Evolutionary conservation across 352 stramenopile genomes (phyloP).

Genomic region (Phytophthora tentaculata): DNA sequence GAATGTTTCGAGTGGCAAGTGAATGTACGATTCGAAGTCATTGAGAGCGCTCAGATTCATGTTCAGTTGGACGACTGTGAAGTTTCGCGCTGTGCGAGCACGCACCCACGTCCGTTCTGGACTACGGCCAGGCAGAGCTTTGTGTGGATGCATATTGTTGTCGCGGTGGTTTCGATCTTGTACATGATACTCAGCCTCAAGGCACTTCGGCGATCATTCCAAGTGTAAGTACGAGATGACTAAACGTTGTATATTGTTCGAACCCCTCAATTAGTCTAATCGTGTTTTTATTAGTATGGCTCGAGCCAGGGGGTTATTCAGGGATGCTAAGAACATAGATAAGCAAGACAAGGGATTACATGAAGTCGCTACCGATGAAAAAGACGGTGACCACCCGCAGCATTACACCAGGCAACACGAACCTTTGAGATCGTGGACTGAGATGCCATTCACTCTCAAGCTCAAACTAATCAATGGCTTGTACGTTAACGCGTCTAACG

Average conservation of each 20-base stretch:
- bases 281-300: constrained; percentile 22
- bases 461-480: constrained; percentile 75
- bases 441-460: constrained; percentile 58
- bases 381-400: constrained; percentile 16
- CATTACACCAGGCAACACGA: not conserved
- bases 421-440: constrained; percentile 30
- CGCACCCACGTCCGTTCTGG: constrained; percentile 52
- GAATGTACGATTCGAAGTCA: constrained; percentile 53
- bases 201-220: constrained; percentile 58
- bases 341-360: constrained; percentile 4
- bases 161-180: constrained; percentile 48
- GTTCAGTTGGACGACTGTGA: constrained; percentile 68
- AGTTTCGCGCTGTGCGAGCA: constrained; percentile 54
- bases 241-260: constrained; percentile 1
- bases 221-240: constrained; percentile 45
- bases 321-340: not conserved
- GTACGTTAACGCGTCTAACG: constrained; percentile 39
- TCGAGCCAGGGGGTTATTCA: constrained; percentile 23
- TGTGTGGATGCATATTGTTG: constrained; percentile 78
- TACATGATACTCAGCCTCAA: constrained; percentile 74
- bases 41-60: constrained; percentile 55
- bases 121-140: constrained; percentile 62
- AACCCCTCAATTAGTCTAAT: constrained; percentile 5
- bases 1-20: constrained; percentile 89
- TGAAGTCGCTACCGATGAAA: constrained; percentile 18